phyloP scores from a whole-genome alignment of 139 green algal genomes.

The Micromonas pusilla region DNA sequence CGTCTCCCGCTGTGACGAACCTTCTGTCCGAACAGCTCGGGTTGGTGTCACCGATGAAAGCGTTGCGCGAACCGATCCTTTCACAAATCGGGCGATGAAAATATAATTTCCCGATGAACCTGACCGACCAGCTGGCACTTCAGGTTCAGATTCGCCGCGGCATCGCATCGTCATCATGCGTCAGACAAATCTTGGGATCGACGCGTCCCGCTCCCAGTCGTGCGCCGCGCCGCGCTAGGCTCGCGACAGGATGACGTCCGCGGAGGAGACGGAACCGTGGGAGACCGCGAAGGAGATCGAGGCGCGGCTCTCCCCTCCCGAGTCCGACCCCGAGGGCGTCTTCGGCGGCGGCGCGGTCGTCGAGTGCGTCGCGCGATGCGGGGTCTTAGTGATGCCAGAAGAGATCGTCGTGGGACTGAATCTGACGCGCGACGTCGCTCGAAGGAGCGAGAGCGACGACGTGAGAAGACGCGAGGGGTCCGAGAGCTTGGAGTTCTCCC shows the following conservation, averaged over 20 bases:
- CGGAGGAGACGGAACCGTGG: background rate
- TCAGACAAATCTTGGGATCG: too few species aligned
- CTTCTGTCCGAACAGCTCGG: too few species aligned
- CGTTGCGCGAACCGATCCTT: too few species aligned
- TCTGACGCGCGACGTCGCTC: too few species aligned
- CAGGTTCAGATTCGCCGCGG: too few species aligned
- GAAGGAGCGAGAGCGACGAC: background rate
- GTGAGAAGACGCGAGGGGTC: background rate
- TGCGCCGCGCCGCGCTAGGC: background rate
- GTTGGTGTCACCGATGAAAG: too few species aligned
- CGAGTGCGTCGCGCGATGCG: background rate
- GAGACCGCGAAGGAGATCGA: background rate
- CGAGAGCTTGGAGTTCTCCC: background rate
- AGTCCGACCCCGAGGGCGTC: background rate
- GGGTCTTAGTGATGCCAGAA: background rate
- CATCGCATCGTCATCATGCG: too few species aligned
- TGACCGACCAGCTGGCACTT: too few species aligned
- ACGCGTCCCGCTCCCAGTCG: too few species aligned
- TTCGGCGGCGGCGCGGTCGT: background rate
- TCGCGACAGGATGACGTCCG: background rate
- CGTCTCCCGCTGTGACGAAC: too few species aligned
- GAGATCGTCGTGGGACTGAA: background rate
- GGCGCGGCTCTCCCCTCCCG: background rate
- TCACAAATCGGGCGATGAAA: too few species aligned
- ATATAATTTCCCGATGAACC: too few species aligned